Evolutionary conservation across 2,329 filamentous ascomycete species (phyloP).

Genomic region (Nemania serpens): DNA sequence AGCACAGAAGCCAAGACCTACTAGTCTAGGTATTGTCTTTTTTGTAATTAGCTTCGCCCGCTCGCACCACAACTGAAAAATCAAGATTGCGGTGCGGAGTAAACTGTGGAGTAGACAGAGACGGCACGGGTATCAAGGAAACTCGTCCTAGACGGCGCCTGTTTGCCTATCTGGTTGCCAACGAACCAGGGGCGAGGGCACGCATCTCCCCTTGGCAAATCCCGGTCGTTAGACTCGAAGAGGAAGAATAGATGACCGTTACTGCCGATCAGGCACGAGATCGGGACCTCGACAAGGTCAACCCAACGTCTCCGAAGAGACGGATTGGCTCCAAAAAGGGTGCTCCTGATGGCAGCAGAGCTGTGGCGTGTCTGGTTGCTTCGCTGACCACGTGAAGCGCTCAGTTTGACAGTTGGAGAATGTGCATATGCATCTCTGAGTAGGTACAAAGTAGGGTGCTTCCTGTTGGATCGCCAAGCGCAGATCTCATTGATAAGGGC

Average conservation of each 20-base stretch:
- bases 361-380: slow-evolving; percentile 3
- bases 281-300: slow-evolving; percentile 12
- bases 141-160: slow-evolving; percentile 11
- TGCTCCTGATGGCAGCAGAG: slow-evolving; percentile 3
- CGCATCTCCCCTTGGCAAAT: slow-evolving; percentile 16
- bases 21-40: not conserved
- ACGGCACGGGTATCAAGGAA: slow-evolving; percentile 29
- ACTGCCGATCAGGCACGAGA: slow-evolving; percentile 29
- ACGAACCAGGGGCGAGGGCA: slow-evolving; percentile 13
- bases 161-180: slow-evolving; percentile 1
- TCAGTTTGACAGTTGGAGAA: slow-evolving; percentile 23
- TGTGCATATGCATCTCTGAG: slow-evolving; percentile 16
- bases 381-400: slow-evolving; percentile 24
- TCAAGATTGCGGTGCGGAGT: slow-evolving; percentile 29
- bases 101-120: slow-evolving; percentile 29
- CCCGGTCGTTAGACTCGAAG: slow-evolving; percentile 9
- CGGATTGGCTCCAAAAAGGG: slow-evolving; percentile 1
- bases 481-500: slow-evolving; percentile 14
- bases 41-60: slow-evolving; percentile 18
- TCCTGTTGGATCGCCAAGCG: slow-evolving; percentile 11
- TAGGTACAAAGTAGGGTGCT: not conserved
- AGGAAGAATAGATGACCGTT: slow-evolving; percentile 27
- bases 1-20: slow-evolving; percentile 5
- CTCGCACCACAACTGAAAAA: slow-evolving; percentile 15
- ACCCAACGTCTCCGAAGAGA: slow-evolving; percentile 5